Evolutionary conservation across 73 alveolate genomes (phyloP), one percentile per base, ranked within the genome.

Genomic region (Blepharisma stoltei): DNA sequence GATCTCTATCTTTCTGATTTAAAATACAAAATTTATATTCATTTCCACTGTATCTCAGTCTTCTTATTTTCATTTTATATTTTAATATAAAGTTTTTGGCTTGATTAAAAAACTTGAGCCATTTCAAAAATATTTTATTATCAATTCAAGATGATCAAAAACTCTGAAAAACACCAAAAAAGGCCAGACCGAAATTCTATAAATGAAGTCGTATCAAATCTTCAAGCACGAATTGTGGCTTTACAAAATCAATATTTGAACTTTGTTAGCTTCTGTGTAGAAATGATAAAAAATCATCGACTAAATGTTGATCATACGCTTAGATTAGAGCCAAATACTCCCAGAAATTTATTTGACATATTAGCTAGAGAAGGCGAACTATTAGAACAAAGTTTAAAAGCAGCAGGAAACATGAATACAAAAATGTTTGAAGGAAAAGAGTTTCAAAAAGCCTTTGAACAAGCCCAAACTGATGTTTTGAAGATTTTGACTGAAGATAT

Each of bases 361-460:
- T 14, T 50, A 11, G 21, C 65, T 18, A 50, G n/a, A 18, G 27
- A 50, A 11, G 65, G 65, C 4, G 65, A 50, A 50, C 21, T 14
- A 11, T 18, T 50, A 18, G 65, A 50, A 50, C n/a, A 50, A 11
- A 50, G 65, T 50, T 11, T 50, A 50, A 50, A 50, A 50, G 27
- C 21, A 11, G 65, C 65, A 32, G 41, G 41, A 67, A 47, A 77
- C 66, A 52, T 78, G 48, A 70, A 78, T 78, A 84, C 79, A 86
- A 78, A 67, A 46, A 84, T 78, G 55, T 38, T 84, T 20, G 38
- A 80, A 20, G 92, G 89, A 4, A 60, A 81, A 9, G 92, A 85
- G 46, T 67, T 88, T 54, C 81, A 69, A 80, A 85, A 85, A 65
- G 77, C 67, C 67, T 77, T 80, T 54, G 81, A 81, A 6, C 41